Conservation (phyloP, 208 protist genomes). For the Trichomonas tenax region DNA sequence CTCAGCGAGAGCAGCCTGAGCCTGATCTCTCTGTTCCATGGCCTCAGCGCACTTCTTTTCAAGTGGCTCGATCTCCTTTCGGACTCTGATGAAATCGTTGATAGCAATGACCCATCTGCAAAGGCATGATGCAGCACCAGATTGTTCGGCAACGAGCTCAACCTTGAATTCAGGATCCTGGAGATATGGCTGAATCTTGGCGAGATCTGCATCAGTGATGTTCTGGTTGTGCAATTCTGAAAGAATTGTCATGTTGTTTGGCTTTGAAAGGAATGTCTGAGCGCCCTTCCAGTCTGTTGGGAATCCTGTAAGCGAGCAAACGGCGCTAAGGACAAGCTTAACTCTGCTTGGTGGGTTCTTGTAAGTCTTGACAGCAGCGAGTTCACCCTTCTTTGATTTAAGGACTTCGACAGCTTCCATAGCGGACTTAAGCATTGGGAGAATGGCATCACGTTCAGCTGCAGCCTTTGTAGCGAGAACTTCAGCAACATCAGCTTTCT, state of each 20-base stretch:
- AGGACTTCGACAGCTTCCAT: conserved; percentile 66
- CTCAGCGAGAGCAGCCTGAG: conserved; percentile 64
- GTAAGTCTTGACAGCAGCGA: conserved; percentile 80
- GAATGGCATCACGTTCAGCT: conserved; percentile 68
- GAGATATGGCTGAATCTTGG: neutral
- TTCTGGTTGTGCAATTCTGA: neutral
- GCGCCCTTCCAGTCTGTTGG: conserved; percentile 43
- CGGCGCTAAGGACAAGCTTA: conserved; percentile 73
- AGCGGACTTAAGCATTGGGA: conserved; percentile 70
- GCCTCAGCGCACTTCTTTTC: neutral
- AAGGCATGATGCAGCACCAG: neutral
- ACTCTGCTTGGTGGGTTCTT: conserved; percentile 75
- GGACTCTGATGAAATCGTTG: neutral
- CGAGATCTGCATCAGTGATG: neutral
- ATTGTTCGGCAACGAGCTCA: neutral
- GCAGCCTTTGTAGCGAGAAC: conserved; percentile 66
- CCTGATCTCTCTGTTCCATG: conserved; percentile 53
- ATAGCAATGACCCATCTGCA: neutral
- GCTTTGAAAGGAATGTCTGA: conserved; percentile 76
- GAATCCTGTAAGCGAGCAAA: conserved; percentile 75
- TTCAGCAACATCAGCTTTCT: conserved; percentile 57
- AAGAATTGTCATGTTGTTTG: conserved; percentile 37
- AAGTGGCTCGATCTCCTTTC: neutral
- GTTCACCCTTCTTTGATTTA: conserved; percentile 61
- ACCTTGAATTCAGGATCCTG: neutral